Percentiles rank a stretch among this genome's conserved stretches.
Conservation (phyloP, 495 filamentous ascomycete genomes). For the Staphylotrichum longicolle region DNA sequence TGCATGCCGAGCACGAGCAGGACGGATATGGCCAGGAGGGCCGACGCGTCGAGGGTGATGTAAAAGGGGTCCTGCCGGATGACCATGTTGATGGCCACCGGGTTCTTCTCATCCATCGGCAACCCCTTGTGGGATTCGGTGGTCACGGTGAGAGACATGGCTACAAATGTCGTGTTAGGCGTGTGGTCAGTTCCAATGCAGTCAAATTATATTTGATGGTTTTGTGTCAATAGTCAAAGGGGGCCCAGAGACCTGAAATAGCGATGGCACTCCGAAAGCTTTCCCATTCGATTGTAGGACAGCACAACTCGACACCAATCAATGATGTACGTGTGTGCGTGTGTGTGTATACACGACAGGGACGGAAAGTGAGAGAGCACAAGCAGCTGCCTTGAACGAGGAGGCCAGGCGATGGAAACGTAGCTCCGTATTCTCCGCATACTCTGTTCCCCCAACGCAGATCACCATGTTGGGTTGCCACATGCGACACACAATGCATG, state of each 20-base stretch:
- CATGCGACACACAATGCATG: conserved; percentile 15
- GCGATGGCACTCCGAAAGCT: too few relatives aligned
- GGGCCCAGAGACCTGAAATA: too few relatives aligned
- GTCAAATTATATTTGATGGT: too few relatives aligned
- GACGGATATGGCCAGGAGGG: conserved; percentile 44
- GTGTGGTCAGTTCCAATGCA: too few relatives aligned
- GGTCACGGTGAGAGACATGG: conserved; percentile 33
- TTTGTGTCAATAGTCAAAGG: too few relatives aligned
- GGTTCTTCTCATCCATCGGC: conserved; percentile 16
- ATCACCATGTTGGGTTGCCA: conserved; percentile 4
- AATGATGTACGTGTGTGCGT: too few relatives aligned
- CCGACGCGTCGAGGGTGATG: conserved; percentile 47
- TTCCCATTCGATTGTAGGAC: neutral
- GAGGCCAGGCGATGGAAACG: neutral
- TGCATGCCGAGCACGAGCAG: conserved; percentile 50
- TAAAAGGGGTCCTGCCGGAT: conserved; percentile 51
- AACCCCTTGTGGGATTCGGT: conserved; percentile 25
- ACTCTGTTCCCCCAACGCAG: neutral
- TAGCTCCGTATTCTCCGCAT: conserved; percentile 11
- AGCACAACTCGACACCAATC: neutral
- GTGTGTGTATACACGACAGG: too few relatives aligned
- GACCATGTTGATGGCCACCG: conserved; percentile 37
- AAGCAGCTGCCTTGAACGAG: too few relatives aligned
- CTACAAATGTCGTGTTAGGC: neutral
- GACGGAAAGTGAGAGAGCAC: too few relatives aligned